Evolutionary conservation across 208 protist genomes (phyloP).

Genomic region (Trypanosoma lewisi): DNA sequence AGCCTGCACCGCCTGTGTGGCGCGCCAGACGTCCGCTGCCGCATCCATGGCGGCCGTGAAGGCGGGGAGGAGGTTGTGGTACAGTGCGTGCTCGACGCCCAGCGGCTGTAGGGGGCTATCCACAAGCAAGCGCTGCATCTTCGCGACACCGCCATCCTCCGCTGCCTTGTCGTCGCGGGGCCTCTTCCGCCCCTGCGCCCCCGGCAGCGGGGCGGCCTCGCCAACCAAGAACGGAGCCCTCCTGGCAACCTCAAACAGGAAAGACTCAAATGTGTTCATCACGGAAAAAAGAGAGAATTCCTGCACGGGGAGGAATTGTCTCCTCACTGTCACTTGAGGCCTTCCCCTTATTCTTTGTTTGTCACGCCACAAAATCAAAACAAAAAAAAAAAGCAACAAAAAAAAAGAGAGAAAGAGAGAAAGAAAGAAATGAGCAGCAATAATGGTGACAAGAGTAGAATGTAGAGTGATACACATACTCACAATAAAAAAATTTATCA

Average conservation of each 20-base stretch:
- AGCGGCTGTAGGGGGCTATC: slow-evolving; percentile 58
- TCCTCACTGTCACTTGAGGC: too few relatives aligned
- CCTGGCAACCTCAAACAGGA: slow-evolving; percentile 33
- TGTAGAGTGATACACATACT: too few relatives aligned
- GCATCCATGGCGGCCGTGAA: slow-evolving; percentile 39
- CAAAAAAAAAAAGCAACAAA: slow-evolving; percentile 9
- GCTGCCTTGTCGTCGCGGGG: background rate
- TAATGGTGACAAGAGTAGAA: background rate
- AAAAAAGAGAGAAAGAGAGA: slow-evolving; percentile 20
- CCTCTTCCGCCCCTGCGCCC: slow-evolving; percentile 1
- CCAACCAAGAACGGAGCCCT: slow-evolving; percentile 40
- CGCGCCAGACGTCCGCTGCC: slow-evolving; percentile 29
- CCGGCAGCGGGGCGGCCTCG: slow-evolving; percentile 11
- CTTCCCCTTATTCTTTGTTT: too few relatives aligned
- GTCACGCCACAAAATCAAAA: too few relatives aligned
- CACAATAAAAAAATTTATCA: too few relatives aligned
- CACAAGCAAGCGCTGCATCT: slow-evolving; percentile 49
- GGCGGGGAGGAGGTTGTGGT: slow-evolving; percentile 45
- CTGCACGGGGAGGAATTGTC: too few relatives aligned
- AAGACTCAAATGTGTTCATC: slow-evolving; percentile 32
- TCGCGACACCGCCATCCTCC: background rate
- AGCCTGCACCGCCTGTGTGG: slow-evolving; percentile 17
- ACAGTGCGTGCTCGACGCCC: slow-evolving; percentile 52
- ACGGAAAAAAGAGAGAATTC: background rate
- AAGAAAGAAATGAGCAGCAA: slow-evolving; percentile 4